A percentile compares a stretch with the other conserved stretches of the same genome.
These are phyloP conservation scores for Immersiella caudata DNA, from an alignment of 495 filamentous ascomycete species.

Conservation along the genomic window DNA sequence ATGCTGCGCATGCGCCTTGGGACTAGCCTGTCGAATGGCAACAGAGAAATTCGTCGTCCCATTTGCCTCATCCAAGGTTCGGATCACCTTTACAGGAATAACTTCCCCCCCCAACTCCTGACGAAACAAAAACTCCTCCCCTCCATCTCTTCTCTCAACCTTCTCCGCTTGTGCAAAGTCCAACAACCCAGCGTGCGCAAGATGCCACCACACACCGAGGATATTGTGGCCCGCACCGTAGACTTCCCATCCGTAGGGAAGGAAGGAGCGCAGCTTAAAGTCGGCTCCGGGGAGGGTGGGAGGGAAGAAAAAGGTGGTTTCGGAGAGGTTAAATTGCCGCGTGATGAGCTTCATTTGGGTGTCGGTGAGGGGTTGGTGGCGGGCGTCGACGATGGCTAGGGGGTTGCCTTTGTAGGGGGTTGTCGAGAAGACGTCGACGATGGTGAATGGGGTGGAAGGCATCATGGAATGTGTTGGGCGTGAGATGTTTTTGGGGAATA, in stretches of 20 bases:
- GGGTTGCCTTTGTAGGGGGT: constrained; percentile 22
- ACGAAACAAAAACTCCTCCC: constrained; percentile 9
- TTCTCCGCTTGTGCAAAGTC: neutral
- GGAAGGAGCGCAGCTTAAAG: constrained; percentile 24
- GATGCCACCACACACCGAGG: constrained; percentile 23
- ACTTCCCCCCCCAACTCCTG: constrained; percentile 21
- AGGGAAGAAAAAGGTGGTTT: constrained; percentile 23
- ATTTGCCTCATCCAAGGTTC: neutral
- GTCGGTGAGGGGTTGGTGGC: constrained; percentile 14
- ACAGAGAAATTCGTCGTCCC: neutral
- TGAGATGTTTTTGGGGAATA: too few relatives aligned
- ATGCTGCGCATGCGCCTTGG: constrained; percentile 4
- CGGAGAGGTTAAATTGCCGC: constrained; percentile 25
- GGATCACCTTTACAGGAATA: neutral
- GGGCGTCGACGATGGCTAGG: constrained; percentile 17
- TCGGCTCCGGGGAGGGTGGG: constrained; percentile 12
- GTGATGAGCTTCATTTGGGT: constrained; percentile 24
- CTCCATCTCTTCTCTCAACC: neutral
- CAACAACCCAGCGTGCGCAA: constrained; percentile 16
- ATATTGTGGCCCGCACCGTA: constrained; percentile 22
- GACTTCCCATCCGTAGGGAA: constrained; percentile 19
- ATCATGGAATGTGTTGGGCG: constrained; percentile 3
- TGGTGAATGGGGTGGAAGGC: constrained; percentile 14
- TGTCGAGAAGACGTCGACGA: constrained; percentile 21
- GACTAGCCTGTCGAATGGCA: constrained; percentile 16